Evolutionary conservation across 176 grass and related monocot species (phyloP).

Genomic region (Aegilops umbellulata): DNA sequence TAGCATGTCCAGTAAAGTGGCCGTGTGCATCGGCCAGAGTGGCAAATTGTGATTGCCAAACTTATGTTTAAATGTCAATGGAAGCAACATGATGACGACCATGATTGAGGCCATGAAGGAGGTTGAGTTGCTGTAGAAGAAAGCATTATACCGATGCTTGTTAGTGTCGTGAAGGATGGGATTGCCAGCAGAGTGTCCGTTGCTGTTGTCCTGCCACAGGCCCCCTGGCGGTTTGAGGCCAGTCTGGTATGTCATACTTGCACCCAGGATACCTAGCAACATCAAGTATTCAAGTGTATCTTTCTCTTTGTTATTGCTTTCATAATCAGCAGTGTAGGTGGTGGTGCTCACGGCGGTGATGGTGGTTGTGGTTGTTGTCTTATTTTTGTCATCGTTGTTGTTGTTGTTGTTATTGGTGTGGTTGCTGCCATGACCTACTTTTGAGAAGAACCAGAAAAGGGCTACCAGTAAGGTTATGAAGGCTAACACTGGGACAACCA

Average conservation of each 20-base stretch:
- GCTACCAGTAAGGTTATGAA: neutral
- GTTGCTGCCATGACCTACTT: too few species aligned
- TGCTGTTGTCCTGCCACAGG: neutral
- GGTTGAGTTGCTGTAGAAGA: constrained; percentile 50
- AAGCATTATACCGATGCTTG: neutral
- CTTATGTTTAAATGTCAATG: too few species aligned
- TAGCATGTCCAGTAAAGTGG: constrained; percentile 35
- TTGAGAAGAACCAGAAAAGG: too few species aligned
- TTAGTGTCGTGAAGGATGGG: neutral
- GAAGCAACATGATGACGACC: constrained; percentile 21
- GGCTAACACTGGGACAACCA: neutral
- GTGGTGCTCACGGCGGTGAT: too few species aligned
- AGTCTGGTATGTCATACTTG: constrained; percentile 36
- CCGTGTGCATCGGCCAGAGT: constrained; percentile 22
- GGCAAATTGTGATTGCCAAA: neutral
- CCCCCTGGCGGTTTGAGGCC: constrained; percentile 28
- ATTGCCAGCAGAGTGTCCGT: neutral
- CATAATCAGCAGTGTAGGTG: too few species aligned
- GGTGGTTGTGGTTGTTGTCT: too few species aligned
- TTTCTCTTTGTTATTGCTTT: too few species aligned
- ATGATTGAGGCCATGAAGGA: constrained; percentile 39
- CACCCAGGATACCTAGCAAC: constrained; percentile 22
- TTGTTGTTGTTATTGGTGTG: too few species aligned
- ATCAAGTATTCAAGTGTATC: neutral
- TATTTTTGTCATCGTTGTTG: too few species aligned